Conservation (phyloP, 768 basidiomycete genomes). For the Lentinula guzmanii region DNA sequence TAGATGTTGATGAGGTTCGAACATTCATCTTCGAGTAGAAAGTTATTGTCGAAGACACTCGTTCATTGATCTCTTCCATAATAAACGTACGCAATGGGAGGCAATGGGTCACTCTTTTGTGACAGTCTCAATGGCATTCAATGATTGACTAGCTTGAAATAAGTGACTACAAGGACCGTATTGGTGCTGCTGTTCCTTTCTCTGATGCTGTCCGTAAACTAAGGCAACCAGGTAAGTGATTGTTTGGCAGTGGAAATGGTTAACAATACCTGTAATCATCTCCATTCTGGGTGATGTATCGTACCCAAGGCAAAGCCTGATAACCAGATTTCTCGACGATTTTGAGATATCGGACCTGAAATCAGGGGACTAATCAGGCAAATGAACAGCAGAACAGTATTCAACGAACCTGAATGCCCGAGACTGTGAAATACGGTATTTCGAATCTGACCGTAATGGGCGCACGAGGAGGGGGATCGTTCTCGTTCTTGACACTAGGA, state of each 20-base stretch:
- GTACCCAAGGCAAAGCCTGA: constrained; percentile 93
- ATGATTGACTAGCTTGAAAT: no score
- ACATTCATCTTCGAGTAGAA: no score
- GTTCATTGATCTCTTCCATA: no score
- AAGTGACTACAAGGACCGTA: constrained; percentile 1
- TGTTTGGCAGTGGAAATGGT: not conserved
- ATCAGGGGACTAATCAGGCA: not conserved
- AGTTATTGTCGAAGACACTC: no score
- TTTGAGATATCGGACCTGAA: constrained; percentile 85
- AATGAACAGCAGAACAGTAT: not conserved
- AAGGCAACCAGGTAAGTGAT: not conserved
- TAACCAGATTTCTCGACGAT: constrained; percentile 99
- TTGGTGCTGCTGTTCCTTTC: constrained; percentile 4
- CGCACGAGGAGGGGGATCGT: constrained; percentile 64
- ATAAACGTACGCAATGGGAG: no score
- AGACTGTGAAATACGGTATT: constrained; percentile 98
- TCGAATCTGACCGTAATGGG: constrained; percentile 98
- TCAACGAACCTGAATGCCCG: constrained; percentile 67
- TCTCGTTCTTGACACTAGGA: constrained; percentile 88
- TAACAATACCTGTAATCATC: constrained; percentile 75
- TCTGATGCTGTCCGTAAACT: constrained; percentile 9
- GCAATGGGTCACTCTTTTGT: no score
- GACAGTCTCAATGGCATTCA: no score
- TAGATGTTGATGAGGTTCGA: no score
- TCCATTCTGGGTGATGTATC: constrained; percentile 89